These are phyloP conservation scores for Phaseolus coccineus DNA, from an alignment of 331 rosid species.

Conservation along the genomic window DNA sequence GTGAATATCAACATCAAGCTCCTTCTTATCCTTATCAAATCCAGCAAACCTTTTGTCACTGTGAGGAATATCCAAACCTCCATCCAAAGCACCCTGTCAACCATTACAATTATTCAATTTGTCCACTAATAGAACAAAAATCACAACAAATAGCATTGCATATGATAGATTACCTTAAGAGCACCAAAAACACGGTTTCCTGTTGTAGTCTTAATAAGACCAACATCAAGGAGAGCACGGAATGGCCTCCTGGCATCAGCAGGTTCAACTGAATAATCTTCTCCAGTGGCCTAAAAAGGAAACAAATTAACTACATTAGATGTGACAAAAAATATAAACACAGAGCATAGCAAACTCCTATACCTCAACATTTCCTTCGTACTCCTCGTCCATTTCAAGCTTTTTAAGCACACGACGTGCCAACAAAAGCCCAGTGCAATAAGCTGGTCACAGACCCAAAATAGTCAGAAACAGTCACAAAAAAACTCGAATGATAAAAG, in stretches of 20 bases:
- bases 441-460: conserved; percentile 56
- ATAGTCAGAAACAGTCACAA: not conserved
- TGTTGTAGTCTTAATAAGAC: conserved; percentile 70
- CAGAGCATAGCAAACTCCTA: not conserved
- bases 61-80: conserved; percentile 95
- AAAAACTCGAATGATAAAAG: not conserved
- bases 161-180: conserved; percentile 64
- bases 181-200: conserved; percentile 95
- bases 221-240: too few species aligned
- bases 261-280: too few species aligned
- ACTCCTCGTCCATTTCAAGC: conserved; percentile 87
- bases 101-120: not conserved
- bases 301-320: not conserved
- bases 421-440: conserved; percentile 91
- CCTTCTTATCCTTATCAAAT: conserved; percentile 66
- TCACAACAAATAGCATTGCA: not conserved
- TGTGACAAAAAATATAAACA: too few species aligned
- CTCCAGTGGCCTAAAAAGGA: conserved; percentile 73
- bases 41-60: conserved; percentile 94
- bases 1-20: conserved; percentile 85
- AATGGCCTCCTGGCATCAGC: too few species aligned
- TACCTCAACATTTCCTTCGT: conserved; percentile 96
- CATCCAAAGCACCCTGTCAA: conserved; percentile 87
- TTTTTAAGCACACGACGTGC: conserved; percentile 82
- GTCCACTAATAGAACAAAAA: not conserved